Percentiles rank a stretch among this genome's conserved stretches.
These are phyloP conservation scores for Chenopodium suecicum DNA, from an alignment of 148 eudicot species.

Conservation along the genomic window DNA sequence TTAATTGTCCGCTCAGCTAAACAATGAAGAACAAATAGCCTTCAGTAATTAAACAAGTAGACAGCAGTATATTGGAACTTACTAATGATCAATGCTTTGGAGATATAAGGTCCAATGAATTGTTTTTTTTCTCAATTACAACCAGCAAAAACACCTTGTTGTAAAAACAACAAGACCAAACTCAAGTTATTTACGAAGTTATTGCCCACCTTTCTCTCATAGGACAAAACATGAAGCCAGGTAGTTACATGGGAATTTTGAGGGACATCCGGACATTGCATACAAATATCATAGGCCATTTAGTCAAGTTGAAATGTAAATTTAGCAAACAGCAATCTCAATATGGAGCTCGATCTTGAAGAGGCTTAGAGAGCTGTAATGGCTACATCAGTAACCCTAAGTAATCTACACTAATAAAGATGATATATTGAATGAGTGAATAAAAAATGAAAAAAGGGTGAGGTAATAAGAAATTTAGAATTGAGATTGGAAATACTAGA, in stretches of 20 bases:
- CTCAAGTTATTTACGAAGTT: not conserved
- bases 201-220: not conserved
- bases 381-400: not conserved
- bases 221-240: not conserved
- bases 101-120: not conserved
- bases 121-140: not conserved
- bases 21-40: constrained; percentile 23
- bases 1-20: constrained; percentile 87
- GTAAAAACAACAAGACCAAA: not conserved
- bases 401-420: not conserved
- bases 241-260: not conserved
- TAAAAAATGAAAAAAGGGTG: not conserved
- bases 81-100: not conserved
- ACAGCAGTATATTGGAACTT: not conserved
- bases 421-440: not conserved
- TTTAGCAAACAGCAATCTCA: not conserved
- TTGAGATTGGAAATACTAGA: not conserved
- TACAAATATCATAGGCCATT: not conserved
- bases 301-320: not conserved
- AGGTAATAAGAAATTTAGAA: not conserved
- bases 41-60: constrained; percentile 24
- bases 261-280: not conserved
- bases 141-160: not conserved
- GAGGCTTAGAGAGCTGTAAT: constrained; percentile 1
- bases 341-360: not conserved